Evolutionary conservation across 768 basidiomycete genomes (phyloP).

Genomic region (Chlorophyllum brunneum): DNA sequence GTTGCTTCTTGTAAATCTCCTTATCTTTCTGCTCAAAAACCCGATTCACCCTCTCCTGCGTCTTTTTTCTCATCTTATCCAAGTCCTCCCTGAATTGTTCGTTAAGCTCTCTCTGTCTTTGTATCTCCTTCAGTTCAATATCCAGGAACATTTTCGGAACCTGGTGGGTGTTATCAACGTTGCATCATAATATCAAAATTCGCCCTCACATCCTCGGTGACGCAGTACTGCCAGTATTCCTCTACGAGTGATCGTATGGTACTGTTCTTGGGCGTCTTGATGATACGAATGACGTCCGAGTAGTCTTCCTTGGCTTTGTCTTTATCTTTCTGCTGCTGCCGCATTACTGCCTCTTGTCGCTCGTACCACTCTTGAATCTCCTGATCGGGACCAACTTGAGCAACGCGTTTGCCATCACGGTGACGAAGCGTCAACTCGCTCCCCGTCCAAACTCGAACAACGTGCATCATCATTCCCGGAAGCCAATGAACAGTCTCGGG

Average conservation of each 20-base stretch:
- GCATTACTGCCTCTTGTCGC: neutral
- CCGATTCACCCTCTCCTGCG: neutral
- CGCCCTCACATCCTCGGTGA: neutral
- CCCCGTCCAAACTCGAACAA: slow-evolving; percentile 2
- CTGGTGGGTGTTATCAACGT: neutral
- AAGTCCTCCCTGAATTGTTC: neutral
- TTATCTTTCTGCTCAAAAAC: neutral
- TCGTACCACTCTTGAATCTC: neutral
- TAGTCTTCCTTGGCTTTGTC: neutral
- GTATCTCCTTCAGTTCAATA: neutral
- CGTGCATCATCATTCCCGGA: neutral
- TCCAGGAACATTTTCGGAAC: neutral
- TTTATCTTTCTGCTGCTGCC: neutral
- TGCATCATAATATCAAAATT: neutral
- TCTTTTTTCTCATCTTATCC: neutral
- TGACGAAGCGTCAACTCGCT: neutral
- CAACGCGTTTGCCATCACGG: neutral
- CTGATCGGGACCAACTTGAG: neutral
- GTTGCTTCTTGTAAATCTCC: neutral
- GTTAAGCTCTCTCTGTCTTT: neutral
- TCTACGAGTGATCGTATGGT: neutral
- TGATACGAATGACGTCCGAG: neutral
- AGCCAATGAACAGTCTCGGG: neutral
- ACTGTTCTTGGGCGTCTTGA: slow-evolving; percentile 3
- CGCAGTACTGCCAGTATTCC: neutral